Percentiles rank a stretch among this genome's conserved stretches.
These are phyloP conservation scores for Yarrowia phangngaensis DNA, from an alignment of 805 yeast genomes.

Conservation along the genomic window DNA sequence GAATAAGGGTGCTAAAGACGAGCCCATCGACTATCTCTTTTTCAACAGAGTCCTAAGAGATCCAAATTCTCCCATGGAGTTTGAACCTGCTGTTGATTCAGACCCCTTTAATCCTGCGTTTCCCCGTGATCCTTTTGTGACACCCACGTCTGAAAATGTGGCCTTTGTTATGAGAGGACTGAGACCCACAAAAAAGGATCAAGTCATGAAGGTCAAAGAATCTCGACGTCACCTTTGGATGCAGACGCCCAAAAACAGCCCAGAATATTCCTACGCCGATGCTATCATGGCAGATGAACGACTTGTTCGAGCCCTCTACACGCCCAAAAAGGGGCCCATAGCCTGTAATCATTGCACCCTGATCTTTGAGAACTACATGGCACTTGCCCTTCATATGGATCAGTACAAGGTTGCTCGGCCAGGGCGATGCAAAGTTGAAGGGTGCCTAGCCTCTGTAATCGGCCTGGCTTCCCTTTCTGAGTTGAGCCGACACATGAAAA, in stretches of 20 bases:
- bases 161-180: background rate
- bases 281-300: background rate
- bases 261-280: background rate
- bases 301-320: background rate
- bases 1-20: too few species aligned
- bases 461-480: constrained; percentile 7
- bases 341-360: constrained; percentile 10
- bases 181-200: constrained; percentile 2
- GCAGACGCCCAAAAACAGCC: background rate
- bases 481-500: constrained; percentile 5
- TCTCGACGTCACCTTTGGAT: background rate
- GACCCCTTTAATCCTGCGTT: too few species aligned
- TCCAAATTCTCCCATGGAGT: too few species aligned
- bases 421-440: background rate
- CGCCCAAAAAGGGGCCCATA: constrained; percentile 8
- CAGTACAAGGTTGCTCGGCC: background rate
- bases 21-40: too few species aligned
- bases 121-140: background rate
- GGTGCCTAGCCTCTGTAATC: background rate
- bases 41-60: too few species aligned
- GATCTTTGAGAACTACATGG: constrained; percentile 1
- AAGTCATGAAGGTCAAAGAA: constrained; percentile 1
- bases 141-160: background rate
- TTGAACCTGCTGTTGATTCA: too few species aligned
- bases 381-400: background rate